Evolutionary conservation across 768 basidiomycete species (phyloP).

Genomic region (Tylopilus plumbeoviolaceoides): DNA sequence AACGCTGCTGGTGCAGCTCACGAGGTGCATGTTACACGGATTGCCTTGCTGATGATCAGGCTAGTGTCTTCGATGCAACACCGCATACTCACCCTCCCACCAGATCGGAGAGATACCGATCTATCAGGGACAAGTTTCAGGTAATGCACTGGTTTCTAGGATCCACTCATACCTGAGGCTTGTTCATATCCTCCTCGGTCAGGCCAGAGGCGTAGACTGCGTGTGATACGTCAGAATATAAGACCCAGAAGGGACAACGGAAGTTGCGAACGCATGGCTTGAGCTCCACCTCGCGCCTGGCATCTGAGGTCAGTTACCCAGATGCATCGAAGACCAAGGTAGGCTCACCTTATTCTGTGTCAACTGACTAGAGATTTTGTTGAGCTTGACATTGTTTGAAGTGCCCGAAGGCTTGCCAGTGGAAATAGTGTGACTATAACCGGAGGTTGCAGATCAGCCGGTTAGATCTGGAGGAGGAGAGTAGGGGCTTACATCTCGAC

Average conservation of each 20-base stretch:
- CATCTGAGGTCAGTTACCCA: not conserved
- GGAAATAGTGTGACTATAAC: constrained; percentile 17
- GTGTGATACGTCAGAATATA: not conserved
- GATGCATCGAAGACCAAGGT: not conserved
- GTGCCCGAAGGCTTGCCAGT: constrained; percentile 19
- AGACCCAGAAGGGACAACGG: not conserved
- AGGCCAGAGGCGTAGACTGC: constrained; percentile 74
- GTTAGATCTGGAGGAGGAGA: not conserved
- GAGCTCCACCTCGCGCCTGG: constrained; percentile 67
- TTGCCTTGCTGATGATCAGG: constrained; percentile 49
- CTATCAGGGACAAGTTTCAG: constrained; percentile 33
- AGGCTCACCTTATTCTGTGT: constrained; percentile 72
- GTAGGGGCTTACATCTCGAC: constrained; percentile 54
- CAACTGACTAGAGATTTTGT: constrained; percentile 68
- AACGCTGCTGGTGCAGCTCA: constrained; percentile 30
- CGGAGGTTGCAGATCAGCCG: not conserved
- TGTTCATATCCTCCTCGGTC: constrained; percentile 75
- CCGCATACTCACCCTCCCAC: constrained; percentile 70
- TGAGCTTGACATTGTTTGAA: constrained; percentile 48
- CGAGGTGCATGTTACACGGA: constrained; percentile 82
- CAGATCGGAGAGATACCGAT: constrained; percentile 86
- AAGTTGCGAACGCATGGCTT: constrained; percentile 71
- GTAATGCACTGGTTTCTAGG: not conserved
- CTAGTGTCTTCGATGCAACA: not conserved
- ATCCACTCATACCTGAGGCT: constrained; percentile 59